Evolutionary conservation across 208 protist genomes (phyloP).

Genomic region (Acanthamoeba royreba): DNA sequence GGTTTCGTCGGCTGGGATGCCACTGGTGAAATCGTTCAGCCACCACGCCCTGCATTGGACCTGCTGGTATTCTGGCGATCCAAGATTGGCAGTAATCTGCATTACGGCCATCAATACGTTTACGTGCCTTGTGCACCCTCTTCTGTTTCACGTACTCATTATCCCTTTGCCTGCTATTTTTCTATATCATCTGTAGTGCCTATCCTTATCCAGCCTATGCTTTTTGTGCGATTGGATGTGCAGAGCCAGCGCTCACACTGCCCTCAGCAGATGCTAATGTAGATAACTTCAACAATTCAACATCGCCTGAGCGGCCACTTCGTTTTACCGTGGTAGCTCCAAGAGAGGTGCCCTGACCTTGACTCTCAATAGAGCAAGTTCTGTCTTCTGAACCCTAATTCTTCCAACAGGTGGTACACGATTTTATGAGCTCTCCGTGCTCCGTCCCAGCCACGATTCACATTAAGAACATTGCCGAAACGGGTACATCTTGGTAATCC

Average conservation of each 20-base stretch:
- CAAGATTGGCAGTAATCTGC: neutral
- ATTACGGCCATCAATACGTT: neutral
- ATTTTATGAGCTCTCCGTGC: neutral
- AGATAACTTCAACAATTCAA: no score
- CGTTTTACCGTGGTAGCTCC: neutral
- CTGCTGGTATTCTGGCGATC: neutral
- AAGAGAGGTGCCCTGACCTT: neutral
- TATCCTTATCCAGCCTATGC: neutral
- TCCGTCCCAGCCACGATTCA: neutral
- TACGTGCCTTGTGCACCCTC: neutral
- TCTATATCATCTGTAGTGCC: neutral
- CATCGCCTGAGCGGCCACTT: neutral
- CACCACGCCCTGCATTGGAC: neutral
- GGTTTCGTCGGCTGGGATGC: neutral
- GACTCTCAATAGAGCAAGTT: no score
- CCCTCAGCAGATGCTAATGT: neutral
- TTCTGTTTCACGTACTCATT: neutral
- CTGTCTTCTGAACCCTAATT: neutral
- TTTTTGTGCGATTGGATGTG: neutral
- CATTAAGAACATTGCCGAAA: neutral
- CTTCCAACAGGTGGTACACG: neutral
- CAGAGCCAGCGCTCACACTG: neutral
- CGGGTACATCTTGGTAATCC: neutral
- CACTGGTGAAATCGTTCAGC: neutral
- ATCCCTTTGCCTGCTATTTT: neutral